Conservation (phyloP, 1,139 yeast species). For the Meyerozyma carpophila region DNA sequence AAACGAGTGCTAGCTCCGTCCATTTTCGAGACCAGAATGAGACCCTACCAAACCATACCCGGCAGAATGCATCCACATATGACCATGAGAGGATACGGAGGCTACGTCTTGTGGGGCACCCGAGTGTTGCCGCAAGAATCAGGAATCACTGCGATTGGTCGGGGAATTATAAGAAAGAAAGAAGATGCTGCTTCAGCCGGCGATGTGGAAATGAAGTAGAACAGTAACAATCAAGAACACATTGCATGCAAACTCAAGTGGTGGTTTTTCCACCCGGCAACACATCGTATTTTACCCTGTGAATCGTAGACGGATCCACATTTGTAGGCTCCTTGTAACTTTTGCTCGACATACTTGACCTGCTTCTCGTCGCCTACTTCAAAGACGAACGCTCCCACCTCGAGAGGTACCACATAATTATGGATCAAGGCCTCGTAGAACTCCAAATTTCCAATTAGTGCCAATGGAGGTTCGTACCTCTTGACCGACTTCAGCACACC, state of each 20-base stretch:
- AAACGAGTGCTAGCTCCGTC: slow-evolving; percentile 77
- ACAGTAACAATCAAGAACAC: not conserved
- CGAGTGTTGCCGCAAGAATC: slow-evolving; percentile 68
- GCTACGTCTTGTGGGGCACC: slow-evolving; percentile 76
- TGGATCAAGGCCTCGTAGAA: slow-evolving; percentile 57
- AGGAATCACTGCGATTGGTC: slow-evolving; percentile 50
- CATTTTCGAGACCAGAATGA: slow-evolving; percentile 73
- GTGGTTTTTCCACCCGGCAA: slow-evolving; percentile 29
- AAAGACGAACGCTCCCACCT: slow-evolving; percentile 37
- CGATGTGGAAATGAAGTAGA: slow-evolving; percentile 1
- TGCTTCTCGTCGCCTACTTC: slow-evolving; percentile 38
- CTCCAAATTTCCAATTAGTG: slow-evolving; percentile 70
- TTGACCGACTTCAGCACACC: slow-evolving; percentile 59
- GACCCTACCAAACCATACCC: slow-evolving; percentile 87
- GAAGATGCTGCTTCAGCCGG: slow-evolving; percentile 13
- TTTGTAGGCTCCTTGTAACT: slow-evolving; percentile 6
- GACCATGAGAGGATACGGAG: slow-evolving; percentile 94
- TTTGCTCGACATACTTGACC: slow-evolving; percentile 18
- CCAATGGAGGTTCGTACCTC: slow-evolving; percentile 67
- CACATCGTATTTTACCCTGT: slow-evolving; percentile 30
- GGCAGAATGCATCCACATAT: slow-evolving; percentile 93
- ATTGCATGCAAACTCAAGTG: not conserved
- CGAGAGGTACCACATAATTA: slow-evolving; percentile 30
- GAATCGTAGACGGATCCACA: slow-evolving; percentile 29
- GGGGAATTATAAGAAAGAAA: slow-evolving; percentile 39